phyloP scores from a whole-genome alignment of 805 yeast species.

The Saturnispora halmiae region DNA sequence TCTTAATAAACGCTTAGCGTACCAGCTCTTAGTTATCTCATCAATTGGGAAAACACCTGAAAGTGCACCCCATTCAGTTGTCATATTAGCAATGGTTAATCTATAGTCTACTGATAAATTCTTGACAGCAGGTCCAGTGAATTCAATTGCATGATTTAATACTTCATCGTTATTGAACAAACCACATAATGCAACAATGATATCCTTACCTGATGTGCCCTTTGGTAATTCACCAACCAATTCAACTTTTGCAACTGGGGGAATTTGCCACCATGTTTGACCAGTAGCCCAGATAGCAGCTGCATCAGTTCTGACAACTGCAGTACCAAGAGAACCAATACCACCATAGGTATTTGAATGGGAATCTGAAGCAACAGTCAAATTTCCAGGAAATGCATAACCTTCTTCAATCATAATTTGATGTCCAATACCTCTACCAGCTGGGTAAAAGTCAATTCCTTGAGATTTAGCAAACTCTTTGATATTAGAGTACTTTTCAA shows the following conservation, averaged over 20 bases:
- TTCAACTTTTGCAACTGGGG: conserved; percentile 94
- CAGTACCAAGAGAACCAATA: conserved; percentile 90
- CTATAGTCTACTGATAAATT: conserved; percentile 71
- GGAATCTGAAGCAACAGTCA: conserved; percentile 95
- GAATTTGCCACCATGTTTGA: conserved; percentile 99
- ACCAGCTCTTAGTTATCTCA: conserved; percentile 65
- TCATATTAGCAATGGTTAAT: conserved; percentile 92
- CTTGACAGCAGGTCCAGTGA: conserved; percentile 71
- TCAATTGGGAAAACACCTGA: conserved; percentile 98
- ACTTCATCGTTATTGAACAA: conserved; percentile 87
- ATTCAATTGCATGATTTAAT: conserved; percentile 87
- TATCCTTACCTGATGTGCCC: conserved; percentile 94
- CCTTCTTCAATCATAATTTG: conserved; percentile 99
- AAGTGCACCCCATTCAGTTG: conserved; percentile 98
- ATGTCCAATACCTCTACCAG: conserved; percentile 98
- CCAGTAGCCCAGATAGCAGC: conserved; percentile 99
- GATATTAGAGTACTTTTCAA: conserved; percentile 80
- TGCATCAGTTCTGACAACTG: conserved; percentile 97
- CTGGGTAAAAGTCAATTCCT: conserved; percentile 95
- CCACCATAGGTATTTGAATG: conserved; percentile 99
- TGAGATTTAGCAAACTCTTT: conserved; percentile 83
- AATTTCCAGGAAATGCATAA: conserved; percentile 87
- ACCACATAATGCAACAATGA: conserved; percentile 94
- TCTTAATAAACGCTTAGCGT: conserved; percentile 47
- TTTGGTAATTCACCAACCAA: conserved; percentile 69